A percentile compares a stretch with the other conserved stretches of the same genome.
phyloP scores from a whole-genome alignment of 2,329 filamentous ascomycete genomes.

The Epichloe coenophiala region DNA sequence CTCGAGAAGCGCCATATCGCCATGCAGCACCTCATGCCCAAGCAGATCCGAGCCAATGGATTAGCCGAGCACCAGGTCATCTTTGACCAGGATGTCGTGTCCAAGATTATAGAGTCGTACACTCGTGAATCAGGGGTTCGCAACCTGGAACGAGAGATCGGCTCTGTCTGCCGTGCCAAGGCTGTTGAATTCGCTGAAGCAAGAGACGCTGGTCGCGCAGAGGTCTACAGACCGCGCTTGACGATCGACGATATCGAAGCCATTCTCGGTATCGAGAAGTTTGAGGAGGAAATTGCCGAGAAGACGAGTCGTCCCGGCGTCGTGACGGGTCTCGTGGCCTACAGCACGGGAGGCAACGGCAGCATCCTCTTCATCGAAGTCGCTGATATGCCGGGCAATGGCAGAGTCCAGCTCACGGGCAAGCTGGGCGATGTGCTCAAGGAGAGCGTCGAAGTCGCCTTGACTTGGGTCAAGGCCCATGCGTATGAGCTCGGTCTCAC shows the following conservation, averaged over 20 bases:
- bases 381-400: slow-evolving; percentile 88
- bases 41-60: slow-evolving; percentile 86
- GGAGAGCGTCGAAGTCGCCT: slow-evolving; percentile 88
- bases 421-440: slow-evolving; percentile 95
- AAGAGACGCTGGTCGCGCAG: slow-evolving; percentile 56
- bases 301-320: slow-evolving; percentile 74
- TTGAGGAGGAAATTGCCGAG: slow-evolving; percentile 90
- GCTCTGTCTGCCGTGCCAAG: slow-evolving; percentile 85
- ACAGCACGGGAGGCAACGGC: slow-evolving; percentile 82
- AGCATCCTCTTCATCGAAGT: slow-evolving; percentile 98
- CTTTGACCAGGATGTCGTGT: slow-evolving; percentile 72
- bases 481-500: slow-evolving; percentile 82
- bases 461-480: slow-evolving; percentile 95
- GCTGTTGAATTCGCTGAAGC: slow-evolving; percentile 91
- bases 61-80: slow-evolving; percentile 61
- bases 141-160: slow-evolving; percentile 90
- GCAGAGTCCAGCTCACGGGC: slow-evolving; percentile 85
- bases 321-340: slow-evolving; percentile 91
- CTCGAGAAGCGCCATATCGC: slow-evolving; percentile 96
- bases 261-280: slow-evolving; percentile 85
- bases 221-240: slow-evolving; percentile 60
- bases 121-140: slow-evolving; percentile 93
- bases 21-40: slow-evolving; percentile 82
- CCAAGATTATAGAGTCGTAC: slow-evolving; percentile 92
- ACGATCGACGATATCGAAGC: slow-evolving; percentile 71